Base-by-base conservation (phyloP, 495 filamentous ascomycete genomes). In the Penicillium nucicola region DNA sequence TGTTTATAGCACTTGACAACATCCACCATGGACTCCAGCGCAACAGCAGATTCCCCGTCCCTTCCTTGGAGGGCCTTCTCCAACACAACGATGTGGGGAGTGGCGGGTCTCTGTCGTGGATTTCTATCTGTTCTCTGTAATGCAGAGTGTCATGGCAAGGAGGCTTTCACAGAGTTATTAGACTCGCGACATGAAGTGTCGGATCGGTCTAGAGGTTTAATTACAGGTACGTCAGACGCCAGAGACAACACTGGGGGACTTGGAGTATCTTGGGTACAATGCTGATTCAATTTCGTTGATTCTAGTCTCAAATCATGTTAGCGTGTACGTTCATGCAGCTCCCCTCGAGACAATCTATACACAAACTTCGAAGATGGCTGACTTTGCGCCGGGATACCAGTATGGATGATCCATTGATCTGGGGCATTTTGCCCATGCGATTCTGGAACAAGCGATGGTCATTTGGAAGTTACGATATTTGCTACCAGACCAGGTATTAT, bases 341-440 rank as follows among this genome's bases (percentile, higher is more conserved):
- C 42, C 37, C 46, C 14, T 40, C 35, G 54, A 57, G 53, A 36
- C 41, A 22, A 28, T 40, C 18, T 36, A 30, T 37, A 44, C 22
- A 12, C n/a, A 36, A 37, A 50, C 42, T 19, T 18, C 37, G 50
- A 56, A 62, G 42, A 53, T 47, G 42, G 46, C 66, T 74, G 63
- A 74, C 67, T 55, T 46, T 48, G 18, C 50, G 45, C 51, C 41
- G 56, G 36, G 39, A 46, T 25, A 55, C 41, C 64, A 97, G 92
- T 38, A 74, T 97, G 58, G 93, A 98, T 71, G 93, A 98, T 74
- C 93, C 93, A 8, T 66, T 97, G 37, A 81, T 96, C 44, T 98
- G 91, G 90, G 92, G 92, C 31, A 75, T 89, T 13, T 76, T 98
- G 7, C 93, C 93, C 4, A 65, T 85, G 18, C 71, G 77, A 35